These are phyloP conservation scores for Agaricus sinodeliciosus DNA, from an alignment of 768 basidiomycete species.

Conservation along the genomic window DNA sequence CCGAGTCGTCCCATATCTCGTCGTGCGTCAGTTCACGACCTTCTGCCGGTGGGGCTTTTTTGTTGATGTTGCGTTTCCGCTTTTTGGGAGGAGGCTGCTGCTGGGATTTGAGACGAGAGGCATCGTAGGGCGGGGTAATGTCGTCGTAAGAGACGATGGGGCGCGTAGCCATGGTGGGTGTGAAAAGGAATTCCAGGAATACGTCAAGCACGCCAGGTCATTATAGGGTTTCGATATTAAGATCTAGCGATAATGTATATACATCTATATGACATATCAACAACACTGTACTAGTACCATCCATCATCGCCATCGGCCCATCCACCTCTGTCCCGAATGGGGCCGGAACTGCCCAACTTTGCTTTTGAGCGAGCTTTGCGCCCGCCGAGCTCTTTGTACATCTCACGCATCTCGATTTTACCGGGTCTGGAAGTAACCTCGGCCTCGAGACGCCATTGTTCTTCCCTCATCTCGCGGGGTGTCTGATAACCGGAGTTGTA, in stretches of 20 bases:
- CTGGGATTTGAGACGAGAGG: slow-evolving; percentile 11
- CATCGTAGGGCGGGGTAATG: slow-evolving; percentile 38
- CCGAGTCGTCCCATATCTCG: slow-evolving; percentile 86
- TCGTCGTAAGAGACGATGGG: slow-evolving; percentile 60
- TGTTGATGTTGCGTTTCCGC: slow-evolving; percentile 39
- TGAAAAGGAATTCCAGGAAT: background rate
- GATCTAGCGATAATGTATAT: background rate
- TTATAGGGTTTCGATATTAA: background rate
- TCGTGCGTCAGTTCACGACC: slow-evolving; percentile 60
- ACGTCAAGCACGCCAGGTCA: background rate
- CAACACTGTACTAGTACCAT: slow-evolving; percentile 13
- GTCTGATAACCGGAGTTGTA: slow-evolving; percentile 63
- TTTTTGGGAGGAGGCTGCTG: slow-evolving; percentile 34
- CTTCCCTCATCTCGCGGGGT: slow-evolving; percentile 72
- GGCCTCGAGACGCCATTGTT: slow-evolving; percentile 59
- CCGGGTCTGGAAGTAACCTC: slow-evolving; percentile 49
- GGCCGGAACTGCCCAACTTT: slow-evolving; percentile 60
- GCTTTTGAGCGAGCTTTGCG: slow-evolving; percentile 72
- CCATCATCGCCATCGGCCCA: slow-evolving; percentile 40
- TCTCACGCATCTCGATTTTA: slow-evolving; percentile 83
- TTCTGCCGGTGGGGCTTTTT: slow-evolving; percentile 28
- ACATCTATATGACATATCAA: background rate
- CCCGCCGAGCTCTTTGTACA: slow-evolving; percentile 88
- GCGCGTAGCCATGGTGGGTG: slow-evolving; percentile 27
- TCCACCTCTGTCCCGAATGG: slow-evolving; percentile 72